Evolutionary conservation across 148 eudicot genomes (phyloP).

Genomic region (Rhododendron molle): DNA sequence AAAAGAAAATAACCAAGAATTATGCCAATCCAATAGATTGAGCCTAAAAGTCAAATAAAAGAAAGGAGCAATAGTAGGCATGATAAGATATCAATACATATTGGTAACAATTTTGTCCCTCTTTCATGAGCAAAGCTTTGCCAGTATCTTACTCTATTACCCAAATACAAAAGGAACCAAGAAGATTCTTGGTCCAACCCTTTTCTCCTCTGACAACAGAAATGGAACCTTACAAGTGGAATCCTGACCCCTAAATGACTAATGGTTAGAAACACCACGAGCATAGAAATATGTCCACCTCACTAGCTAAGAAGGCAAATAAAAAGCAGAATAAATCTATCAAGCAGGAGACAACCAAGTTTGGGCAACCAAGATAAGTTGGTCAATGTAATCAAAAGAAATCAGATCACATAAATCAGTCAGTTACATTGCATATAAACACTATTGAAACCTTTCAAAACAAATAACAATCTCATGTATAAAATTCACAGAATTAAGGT

Average conservation of each 20-base stretch:
- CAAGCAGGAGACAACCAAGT: conserved; percentile 1
- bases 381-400: neutral
- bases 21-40: neutral
- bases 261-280: neutral
- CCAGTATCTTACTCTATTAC: neutral
- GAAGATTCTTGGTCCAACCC: neutral
- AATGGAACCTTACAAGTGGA: neutral
- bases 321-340: neutral
- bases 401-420: neutral
- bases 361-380: neutral
- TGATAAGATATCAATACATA: neutral
- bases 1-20: neutral
- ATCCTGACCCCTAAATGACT: neutral
- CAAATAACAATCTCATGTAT: neutral
- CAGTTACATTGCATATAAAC: neutral
- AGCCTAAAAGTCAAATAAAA: neutral
- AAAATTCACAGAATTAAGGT: neutral
- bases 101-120: neutral
- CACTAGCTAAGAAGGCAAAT: neutral
- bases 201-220: neutral
- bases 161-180: neutral
- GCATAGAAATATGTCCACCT: neutral
- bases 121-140: neutral
- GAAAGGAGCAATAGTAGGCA: neutral
- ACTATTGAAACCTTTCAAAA: neutral